phyloP scores from a whole-genome alignment of 768 basidiomycete species.

The Mycena albidolilacea region DNA sequence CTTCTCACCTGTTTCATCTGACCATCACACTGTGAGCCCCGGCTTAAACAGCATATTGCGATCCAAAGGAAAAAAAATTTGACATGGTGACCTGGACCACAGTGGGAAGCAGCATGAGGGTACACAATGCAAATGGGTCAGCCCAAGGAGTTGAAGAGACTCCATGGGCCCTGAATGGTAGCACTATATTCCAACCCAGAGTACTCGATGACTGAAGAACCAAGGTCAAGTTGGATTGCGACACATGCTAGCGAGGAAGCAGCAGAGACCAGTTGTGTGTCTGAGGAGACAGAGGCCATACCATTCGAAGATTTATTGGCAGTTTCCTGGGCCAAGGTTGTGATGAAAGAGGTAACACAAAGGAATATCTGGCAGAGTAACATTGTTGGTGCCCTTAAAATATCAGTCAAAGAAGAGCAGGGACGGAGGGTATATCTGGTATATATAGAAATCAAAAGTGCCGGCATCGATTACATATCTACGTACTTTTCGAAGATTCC shows the following conservation, averaged over 20 bases:
- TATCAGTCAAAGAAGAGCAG: no score
- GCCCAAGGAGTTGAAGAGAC: constrained; percentile 51
- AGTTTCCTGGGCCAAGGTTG: no score
- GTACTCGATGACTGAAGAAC: constrained; percentile 23
- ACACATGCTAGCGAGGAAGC: constrained; percentile 12
- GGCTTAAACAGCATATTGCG: constrained; percentile 59
- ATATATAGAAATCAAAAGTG: no score
- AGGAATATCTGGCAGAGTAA: no score
- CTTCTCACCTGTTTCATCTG: constrained; percentile 55
- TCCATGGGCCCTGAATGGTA: constrained; percentile 46
- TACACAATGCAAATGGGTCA: constrained; percentile 56
- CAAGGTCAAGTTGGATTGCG: constrained; percentile 2
- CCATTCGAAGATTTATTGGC: no score
- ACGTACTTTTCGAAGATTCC: no score
- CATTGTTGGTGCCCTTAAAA: no score
- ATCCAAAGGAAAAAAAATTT: constrained; percentile 51
- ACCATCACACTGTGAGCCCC: constrained; percentile 59
- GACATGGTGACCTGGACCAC: constrained; percentile 57
- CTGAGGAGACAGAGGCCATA: no score
- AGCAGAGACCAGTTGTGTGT: constrained; percentile 38
- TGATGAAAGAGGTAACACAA: no score
- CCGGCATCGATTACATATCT: no score
- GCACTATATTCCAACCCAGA: constrained; percentile 34
- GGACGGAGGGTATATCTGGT: no score
- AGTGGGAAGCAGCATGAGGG: constrained; percentile 47